Conservation (phyloP, 1,139 yeast species). For the Pichia sp. region DNA sequence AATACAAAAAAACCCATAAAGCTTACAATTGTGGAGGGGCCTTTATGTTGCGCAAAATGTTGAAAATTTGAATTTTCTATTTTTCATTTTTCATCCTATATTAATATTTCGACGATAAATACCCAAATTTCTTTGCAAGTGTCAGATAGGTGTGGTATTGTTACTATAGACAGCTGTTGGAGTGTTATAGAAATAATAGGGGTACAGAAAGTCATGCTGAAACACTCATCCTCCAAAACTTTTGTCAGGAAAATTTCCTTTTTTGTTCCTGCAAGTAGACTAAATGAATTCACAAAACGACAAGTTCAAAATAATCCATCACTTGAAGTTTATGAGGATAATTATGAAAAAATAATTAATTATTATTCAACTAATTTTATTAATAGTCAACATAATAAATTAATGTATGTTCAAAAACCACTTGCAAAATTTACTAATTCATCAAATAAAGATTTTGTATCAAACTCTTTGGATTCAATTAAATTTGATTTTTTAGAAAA, state of each 20-base stretch:
- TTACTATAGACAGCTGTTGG: no score
- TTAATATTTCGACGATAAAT: no score
- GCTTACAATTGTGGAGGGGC: no score
- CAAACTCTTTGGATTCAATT: slow-evolving; percentile 4
- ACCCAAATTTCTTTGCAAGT: no score
- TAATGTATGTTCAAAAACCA: not conserved
- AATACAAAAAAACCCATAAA: no score
- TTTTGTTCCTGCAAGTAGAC: slow-evolving; percentile 13
- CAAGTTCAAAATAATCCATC: slow-evolving; percentile 10
- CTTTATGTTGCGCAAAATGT: no score
- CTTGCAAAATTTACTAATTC: not conserved
- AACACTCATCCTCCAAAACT: no score
- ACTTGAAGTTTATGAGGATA: slow-evolving; percentile 8
- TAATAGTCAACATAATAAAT: not conserved
- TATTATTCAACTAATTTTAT: not conserved
- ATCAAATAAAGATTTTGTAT: not conserved
- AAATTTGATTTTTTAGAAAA: slow-evolving; percentile 3
- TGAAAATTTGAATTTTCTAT: no score
- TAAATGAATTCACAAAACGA: slow-evolving; percentile 12
- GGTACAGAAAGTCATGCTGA: no score
- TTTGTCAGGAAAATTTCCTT: slow-evolving; percentile 9
- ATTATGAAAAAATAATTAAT: slow-evolving; percentile 8
- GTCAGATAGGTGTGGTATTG: no score
- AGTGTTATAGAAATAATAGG: no score
- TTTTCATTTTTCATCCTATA: no score